These are phyloP conservation scores for Cerrena zonata DNA, from an alignment of 1,284 basidiomycete genomes.

Conservation along the genomic window DNA sequence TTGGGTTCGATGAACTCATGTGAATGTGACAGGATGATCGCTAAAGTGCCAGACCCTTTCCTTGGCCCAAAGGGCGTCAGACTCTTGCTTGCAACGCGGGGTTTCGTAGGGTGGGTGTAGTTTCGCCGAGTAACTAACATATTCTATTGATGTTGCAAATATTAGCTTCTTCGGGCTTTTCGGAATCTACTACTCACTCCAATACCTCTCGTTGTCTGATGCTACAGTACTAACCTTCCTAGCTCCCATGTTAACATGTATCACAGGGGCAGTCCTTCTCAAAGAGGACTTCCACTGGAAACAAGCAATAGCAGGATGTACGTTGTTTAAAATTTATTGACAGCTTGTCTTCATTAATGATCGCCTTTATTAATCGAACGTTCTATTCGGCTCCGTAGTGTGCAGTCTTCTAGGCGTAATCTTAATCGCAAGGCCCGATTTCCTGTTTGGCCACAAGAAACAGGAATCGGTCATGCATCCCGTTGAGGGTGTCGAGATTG, in stretches of 20 bases:
- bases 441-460: conserved; percentile 26
- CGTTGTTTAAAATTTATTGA: conserved; percentile 22
- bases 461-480: conserved; percentile 11
- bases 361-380: conserved; percentile 11
- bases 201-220: conserved; percentile 59
- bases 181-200: conserved; percentile 64
- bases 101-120: conserved; percentile 59
- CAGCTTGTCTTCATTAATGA: conserved; percentile 29
- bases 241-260: conserved; percentile 59
- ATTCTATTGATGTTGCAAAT: too few relatives aligned
- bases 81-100: conserved; percentile 49
- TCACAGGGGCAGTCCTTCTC: conserved; percentile 66
- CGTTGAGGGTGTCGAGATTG: conserved; percentile 12
- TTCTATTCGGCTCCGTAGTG: conserved; percentile 26
- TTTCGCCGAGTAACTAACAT: too few relatives aligned
- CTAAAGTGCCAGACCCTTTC: conserved; percentile 58
- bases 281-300: conserved; percentile 55
- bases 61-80: conserved; percentile 67
- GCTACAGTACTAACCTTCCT: conserved; percentile 75
- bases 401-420: conserved; percentile 47
- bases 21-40: conserved; percentile 34
- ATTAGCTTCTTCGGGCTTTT: conserved; percentile 62
- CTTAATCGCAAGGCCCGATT: conserved; percentile 40
- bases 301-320: conserved; percentile 61
- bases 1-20: background rate